phyloP scores from a whole-genome alignment of 2,329 filamentous ascomycete species.

The Fusarium penzigii region DNA sequence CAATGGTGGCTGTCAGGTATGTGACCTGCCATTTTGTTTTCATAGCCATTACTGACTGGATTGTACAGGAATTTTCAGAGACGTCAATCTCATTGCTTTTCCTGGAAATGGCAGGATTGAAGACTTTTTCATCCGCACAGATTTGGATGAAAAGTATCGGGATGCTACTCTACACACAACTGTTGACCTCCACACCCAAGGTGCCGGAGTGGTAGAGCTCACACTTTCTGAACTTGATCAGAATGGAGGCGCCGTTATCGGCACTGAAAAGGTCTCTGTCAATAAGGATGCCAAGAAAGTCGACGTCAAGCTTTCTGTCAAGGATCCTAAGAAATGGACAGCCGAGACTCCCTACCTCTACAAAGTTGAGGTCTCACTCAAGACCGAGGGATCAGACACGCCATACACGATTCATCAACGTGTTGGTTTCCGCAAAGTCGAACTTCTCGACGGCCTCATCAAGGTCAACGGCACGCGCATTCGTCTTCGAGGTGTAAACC shows the following conservation, averaged over 20 bases:
- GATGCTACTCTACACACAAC: conserved; percentile 47
- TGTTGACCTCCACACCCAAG: conserved; percentile 42
- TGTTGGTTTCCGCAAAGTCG: conserved; percentile 66
- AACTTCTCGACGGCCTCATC: conserved; percentile 63
- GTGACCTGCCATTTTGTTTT: conserved; percentile 49
- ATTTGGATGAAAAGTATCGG: conserved; percentile 55
- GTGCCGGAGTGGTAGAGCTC: conserved; percentile 40
- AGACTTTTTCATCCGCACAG: conserved; percentile 56
- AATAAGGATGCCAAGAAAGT: conserved; percentile 32
- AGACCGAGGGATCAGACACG: conserved; percentile 37
- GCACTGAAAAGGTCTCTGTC: conserved; percentile 28
- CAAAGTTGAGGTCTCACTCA: conserved; percentile 53
- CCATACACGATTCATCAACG: conserved; percentile 49
- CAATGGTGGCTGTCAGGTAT: conserved; percentile 69
- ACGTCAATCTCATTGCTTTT: conserved; percentile 63
- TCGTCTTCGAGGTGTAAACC: conserved; percentile 59
- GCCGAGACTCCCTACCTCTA: conserved; percentile 68
- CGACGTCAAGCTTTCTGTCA: conserved; percentile 47
- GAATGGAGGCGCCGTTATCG: conserved; percentile 38
- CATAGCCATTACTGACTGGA: conserved; percentile 38
- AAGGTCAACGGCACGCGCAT: conserved; percentile 65
- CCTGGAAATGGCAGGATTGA: conserved; percentile 56
- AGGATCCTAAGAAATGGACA: conserved; percentile 64
- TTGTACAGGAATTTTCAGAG: conserved; percentile 61
- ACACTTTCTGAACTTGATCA: conserved; percentile 41